Conservation (phyloP, 768 basidiomycete species). For the Leccinum pellstonianum region DNA sequence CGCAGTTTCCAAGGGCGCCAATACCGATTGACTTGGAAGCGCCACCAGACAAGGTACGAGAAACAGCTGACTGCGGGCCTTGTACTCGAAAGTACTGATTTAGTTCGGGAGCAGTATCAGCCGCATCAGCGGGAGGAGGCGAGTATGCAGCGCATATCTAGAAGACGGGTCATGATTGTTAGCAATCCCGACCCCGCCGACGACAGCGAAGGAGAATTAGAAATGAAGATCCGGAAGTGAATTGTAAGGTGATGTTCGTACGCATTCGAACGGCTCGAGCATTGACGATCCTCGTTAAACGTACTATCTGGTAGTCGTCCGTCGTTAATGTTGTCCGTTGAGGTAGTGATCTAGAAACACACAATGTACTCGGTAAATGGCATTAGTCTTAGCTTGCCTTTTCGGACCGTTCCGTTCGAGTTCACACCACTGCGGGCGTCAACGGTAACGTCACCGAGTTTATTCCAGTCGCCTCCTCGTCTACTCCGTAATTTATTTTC, state of each 20-base stretch:
- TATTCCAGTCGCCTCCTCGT: slow-evolving; percentile 10
- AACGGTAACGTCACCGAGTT: slow-evolving; percentile 30
- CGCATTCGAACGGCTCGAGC: background rate
- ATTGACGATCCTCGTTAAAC: slow-evolving; percentile 2
- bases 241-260: slow-evolving; percentile 5
- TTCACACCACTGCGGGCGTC: slow-evolving; percentile 22
- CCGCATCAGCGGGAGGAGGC: slow-evolving; percentile 13
- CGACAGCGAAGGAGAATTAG: slow-evolving; percentile 29
- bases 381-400: background rate
- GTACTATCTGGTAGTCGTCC: background rate
- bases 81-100: slow-evolving; percentile 5
- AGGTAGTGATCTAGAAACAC: background rate
- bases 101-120: slow-evolving; percentile 10
- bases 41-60: slow-evolving; percentile 20
- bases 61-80: background rate
- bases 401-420: slow-evolving; percentile 29
- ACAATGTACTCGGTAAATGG: background rate
- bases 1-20: slow-evolving; percentile 8
- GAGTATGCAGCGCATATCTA: slow-evolving; percentile 19
- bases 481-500: slow-evolving; percentile 16
- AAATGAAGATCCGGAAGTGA: slow-evolving; percentile 14
- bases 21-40: slow-evolving; percentile 11
- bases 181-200: slow-evolving; percentile 30
- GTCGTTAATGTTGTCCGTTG: background rate
- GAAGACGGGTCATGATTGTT: slow-evolving; percentile 30